Evolutionary conservation across 2,329 filamentous ascomycete genomes (phyloP), one percentile per base, ranked within the genome.

Genomic region (Monilinia vaccinii-corymbosi): DNA sequence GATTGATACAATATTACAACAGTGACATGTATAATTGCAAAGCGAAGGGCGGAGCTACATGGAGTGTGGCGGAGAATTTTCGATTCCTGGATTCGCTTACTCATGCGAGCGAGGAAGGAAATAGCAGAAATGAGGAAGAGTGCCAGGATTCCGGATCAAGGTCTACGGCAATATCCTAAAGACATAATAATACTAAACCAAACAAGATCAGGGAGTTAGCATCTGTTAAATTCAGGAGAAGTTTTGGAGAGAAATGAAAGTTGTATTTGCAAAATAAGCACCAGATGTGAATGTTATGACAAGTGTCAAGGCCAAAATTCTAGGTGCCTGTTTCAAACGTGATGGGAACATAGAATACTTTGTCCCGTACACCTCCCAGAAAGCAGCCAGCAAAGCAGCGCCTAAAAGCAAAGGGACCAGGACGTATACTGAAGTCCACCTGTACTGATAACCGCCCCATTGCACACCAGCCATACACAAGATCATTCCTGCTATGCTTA

Each of bases 11-110:
- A 8, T 81, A 75, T 72, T 79, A 78, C 62, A 64, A 73, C 14
- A 64, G 71, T 21, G 66, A 65, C 40, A n/a, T n/a, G n/a, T n/a
- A n/a, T n/a, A n/a, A n/a, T n/a, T n/a, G n/a, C n/a, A 74, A 75
- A 60, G 67, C 73, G 49, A 68, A 69, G 25, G 65, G 59, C 49
- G 72, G 69, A 8, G 69, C 70, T 25, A 79, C 78, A 7, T 83
- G 84, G 73, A 77, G 77, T 16, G 79, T 92, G 4, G 88, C 86
- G 0, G 89, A 92, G 73, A 91, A 92, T 73, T 88, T 83, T 70
- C 80, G 88, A 55, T 91, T 84, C 74, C 72, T 81, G 59, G 76
- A 80, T 34, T 76, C 76, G 13, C 84, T 83, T 68, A 61, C 72
- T 14, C 80, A 79, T 66, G 86, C 77, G 0, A 73, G 86, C 77